Percentiles rank a stretch among this genome's conserved stretches.
These are phyloP conservation scores for Yueomyces sp. DNA, from an alignment of 1,139 yeast genomes.

Conservation along the genomic window DNA sequence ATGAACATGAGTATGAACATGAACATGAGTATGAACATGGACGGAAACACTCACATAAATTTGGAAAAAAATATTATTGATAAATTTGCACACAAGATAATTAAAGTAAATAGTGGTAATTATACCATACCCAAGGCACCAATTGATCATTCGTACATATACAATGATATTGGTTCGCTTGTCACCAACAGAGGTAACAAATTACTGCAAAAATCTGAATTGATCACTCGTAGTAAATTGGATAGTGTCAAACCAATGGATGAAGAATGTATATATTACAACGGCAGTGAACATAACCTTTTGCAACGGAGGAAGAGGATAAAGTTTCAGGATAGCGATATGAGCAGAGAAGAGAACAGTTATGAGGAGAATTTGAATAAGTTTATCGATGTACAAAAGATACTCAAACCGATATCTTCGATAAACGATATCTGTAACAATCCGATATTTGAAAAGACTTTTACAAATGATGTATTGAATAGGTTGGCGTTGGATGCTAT, in stretches of 20 bases:
- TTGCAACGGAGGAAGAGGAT: constrained; percentile 22
- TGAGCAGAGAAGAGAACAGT: constrained; percentile 16
- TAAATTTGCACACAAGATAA: constrained; percentile 17
- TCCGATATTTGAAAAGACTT: constrained; percentile 58
- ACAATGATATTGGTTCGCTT: constrained; percentile 21
- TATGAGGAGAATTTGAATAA: constrained; percentile 29
- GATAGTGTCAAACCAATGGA: constrained; percentile 26
- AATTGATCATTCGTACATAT: constrained; percentile 15
- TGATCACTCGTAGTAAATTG: constrained; percentile 25
- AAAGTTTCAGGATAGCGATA: constrained; percentile 13
- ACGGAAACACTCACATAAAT: background rate
- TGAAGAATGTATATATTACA: constrained; percentile 26
- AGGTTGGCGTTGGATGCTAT: constrained; percentile 60
- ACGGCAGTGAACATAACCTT: constrained; percentile 24
- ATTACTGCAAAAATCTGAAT: constrained; percentile 35
- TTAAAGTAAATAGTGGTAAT: constrained; percentile 23
- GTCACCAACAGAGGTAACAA: constrained; percentile 50
- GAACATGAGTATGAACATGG: too few species aligned
- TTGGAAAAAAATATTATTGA: constrained; percentile 9
- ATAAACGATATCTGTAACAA: constrained; percentile 72
- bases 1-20: too few species aligned
- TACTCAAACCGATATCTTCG: constrained; percentile 65
- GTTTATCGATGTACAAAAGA: constrained; percentile 33
- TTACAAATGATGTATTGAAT: constrained; percentile 36
- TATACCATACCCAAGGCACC: constrained; percentile 20